Evolutionary conservation across 2,329 filamentous ascomycete species (phyloP).

Genomic region (Elsinoe batatas): DNA sequence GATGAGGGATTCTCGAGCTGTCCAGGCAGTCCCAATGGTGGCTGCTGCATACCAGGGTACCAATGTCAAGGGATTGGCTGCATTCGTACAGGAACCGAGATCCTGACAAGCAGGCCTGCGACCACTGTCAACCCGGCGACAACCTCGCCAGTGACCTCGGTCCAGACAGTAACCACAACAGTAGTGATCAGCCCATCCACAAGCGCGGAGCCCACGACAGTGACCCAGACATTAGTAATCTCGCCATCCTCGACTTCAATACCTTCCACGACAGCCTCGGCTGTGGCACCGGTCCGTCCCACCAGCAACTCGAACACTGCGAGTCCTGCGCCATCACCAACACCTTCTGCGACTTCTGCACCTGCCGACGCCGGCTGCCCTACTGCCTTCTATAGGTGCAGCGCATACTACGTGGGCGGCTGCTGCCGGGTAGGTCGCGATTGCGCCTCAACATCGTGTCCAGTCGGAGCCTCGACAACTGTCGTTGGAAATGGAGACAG

Average conservation of each 20-base stretch:
- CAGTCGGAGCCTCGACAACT: slow-evolving; percentile 50
- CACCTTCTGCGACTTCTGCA: slow-evolving; percentile 18
- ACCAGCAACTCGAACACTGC: slow-evolving; percentile 33
- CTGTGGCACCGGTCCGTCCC: slow-evolving; percentile 33
- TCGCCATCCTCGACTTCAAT: slow-evolving; percentile 12
- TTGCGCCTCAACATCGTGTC: slow-evolving; percentile 73
- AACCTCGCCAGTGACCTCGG: slow-evolving; percentile 19
- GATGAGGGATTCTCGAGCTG: slow-evolving; percentile 54
- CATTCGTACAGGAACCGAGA: slow-evolving; percentile 18
- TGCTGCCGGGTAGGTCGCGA: slow-evolving; percentile 84
- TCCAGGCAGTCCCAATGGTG: slow-evolving; percentile 55
- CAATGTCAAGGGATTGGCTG: slow-evolving; percentile 62
- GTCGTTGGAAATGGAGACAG: slow-evolving; percentile 54
- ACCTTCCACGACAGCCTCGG: slow-evolving; percentile 16
- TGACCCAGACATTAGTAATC: slow-evolving; percentile 14
- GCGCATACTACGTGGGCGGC: slow-evolving; percentile 67
- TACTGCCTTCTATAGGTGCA: slow-evolving; percentile 84
- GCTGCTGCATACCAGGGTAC: slow-evolving; percentile 66
- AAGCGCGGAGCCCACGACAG: slow-evolving; percentile 15
- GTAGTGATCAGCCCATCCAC: slow-evolving; percentile 14
- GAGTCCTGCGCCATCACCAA: slow-evolving; percentile 23
- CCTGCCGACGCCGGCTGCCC: slow-evolving; percentile 51
- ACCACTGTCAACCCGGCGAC: slow-evolving; percentile 16
- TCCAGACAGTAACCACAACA: slow-evolving; percentile 22
- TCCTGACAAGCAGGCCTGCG: slow-evolving; percentile 20